Base-by-base conservation (phyloP, 2,329 filamentous ascomycete species). In the Diaporthe amygdali region DNA sequence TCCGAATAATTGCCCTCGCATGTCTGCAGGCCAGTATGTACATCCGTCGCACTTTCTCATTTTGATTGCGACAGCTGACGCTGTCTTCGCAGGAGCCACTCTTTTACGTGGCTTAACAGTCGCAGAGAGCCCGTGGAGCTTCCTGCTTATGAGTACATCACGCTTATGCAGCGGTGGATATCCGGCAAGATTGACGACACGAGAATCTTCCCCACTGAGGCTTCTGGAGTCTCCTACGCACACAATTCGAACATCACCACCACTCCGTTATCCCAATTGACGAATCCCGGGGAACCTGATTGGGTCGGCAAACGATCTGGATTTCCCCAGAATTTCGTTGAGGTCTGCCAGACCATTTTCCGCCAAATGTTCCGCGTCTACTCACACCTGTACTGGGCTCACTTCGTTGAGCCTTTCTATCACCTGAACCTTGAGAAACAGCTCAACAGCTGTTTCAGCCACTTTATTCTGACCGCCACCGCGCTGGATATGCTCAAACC, bases 311-410 rank as follows among this genome's bases (percentile, higher is more conserved):
- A 97, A 84, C 90, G 93, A 56, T 96, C 94, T 72, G 96, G 96
- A 5, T 99, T 99, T 82, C 96, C 96, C 2, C 90, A 93, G 74
- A 93, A 94, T 75, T 98, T 98, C 81, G 88, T 96, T 76, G 90
- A 92, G 73, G 95, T 97, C 76, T 96, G 96, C 86, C 95, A 97
- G 85, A 92, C 92, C 75, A 96, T 98, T 78, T 96, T 98, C 85
- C 93, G 95, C 77, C 96, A 98, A 84, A 98, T 99, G 93, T 98
- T 99, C 87, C 93, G 96, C 72, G 96, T 98, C 76, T 99, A 99
- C 79, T 93, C 96, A 59, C 96, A 99, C 82, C 91, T 99, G 73
- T 99, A 99, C 86, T 98, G 97, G 89, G 94, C 95, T 70, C 96
- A 99, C 82, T 99, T 94, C 82, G 85, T 91, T 72, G 93, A 94